Base-by-base conservation (phyloP, 768 basidiomycete species). In the Pleurotus giganteus region DNA sequence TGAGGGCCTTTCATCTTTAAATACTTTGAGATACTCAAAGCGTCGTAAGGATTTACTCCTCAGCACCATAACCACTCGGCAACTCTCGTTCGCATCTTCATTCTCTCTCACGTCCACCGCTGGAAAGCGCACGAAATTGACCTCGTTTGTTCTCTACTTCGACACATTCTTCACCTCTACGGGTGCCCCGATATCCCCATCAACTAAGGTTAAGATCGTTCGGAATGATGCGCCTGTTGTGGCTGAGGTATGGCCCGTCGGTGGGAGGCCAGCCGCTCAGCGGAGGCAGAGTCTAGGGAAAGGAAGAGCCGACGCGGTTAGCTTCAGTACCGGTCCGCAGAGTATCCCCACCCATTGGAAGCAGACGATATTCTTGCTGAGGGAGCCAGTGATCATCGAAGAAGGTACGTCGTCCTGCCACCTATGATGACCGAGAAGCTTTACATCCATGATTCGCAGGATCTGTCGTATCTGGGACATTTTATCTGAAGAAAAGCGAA, bases 261-360 rank as follows among this genome's bases (percentile, higher is more conserved):
- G 86, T 0, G 84, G 86, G 1, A 86, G 84, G 60, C 70, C 79
- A 3, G 81, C 82, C 2, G 74, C 80, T 1, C 75, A 82, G 54
- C 74, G 89, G 26, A 73, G 88, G 27, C 78, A 80, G 56, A 88
- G 87, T 65, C 19, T 34, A 4, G 75, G 79, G n/a, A 70, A 69
- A 3, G 73, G 69, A 47, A 77, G 74, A 57, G 76, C 77, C 55
- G 74, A 71, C 32, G 73, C 84, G 6, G 82, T 79, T 4, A 91
- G 89, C 67, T 91, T 99, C 70, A 95, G 91, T 61, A 98, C 96
- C 0, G 92, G 96, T 0, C 94, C 96, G 8, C 73, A 73, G 61
- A 94, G 91, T 55, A 82, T 83, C 21, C 84, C 91, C 8, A 98
- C 95, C 24, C 96, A 99, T 67, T 98, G 96, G 96, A 94, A 94